Evolutionary conservation across 306 rosid species (phyloP), one percentile per base, ranked within the genome.

Genomic region (Sicyos edulis): DNA sequence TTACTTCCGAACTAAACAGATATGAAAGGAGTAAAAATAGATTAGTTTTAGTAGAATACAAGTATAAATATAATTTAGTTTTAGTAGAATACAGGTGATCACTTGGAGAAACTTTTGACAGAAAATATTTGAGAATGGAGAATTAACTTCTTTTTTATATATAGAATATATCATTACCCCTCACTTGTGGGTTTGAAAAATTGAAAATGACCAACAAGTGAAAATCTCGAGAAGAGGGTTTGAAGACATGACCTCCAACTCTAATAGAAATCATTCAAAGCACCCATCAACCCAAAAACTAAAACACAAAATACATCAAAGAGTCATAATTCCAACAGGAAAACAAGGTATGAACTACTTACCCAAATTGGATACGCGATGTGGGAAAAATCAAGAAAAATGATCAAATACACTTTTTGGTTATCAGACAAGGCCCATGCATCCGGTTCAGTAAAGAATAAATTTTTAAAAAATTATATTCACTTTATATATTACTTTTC

Each of bases 1-100:
- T 56, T 54, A 76, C 58, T 70, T 76, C 82, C 81, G 11, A 82
- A 66, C 91, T 79, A 84, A 16, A 72, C 65, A 84, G 52, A 77
- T 2, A 74, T 45, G 66, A 65, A 77, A 74, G 9, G 21, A 40
- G 63, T 34, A 71, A 54, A 54, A 54, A 54, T 20, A 5, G 11
- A 34, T 71, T n/a, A 54, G 34, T 19, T 29, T 54, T 3, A 17
- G 51, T 54, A 40, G 60, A 71, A 16, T 32, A 40, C 42, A 40
- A 8, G 45, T 40, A 40, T 0, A 40, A 32, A 2, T 32, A 26
- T 26, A 37, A 37, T n/a, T 71, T n/a, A 54, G 34, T 19, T 29
- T 54, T 3, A 17, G 51, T 54, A 40, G 60, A 71, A 16, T 32
- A 40, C 42, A 40, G 2, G 45, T 40, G 7, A 44, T 19, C 54